These are phyloP conservation scores for Sicyos edulis DNA, from an alignment of 306 rosid genomes.

Conservation along the genomic window DNA sequence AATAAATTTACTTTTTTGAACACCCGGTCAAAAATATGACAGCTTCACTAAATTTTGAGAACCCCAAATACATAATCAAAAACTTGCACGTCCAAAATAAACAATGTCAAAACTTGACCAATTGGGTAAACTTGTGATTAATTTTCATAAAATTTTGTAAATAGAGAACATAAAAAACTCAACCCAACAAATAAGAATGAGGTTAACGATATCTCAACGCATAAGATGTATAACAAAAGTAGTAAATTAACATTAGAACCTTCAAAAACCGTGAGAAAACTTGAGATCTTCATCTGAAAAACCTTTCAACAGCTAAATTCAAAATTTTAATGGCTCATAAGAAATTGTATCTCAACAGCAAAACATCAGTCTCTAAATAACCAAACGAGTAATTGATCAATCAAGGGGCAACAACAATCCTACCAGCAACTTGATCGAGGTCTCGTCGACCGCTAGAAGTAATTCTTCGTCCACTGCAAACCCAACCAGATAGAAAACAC, in stretches of 20 bases:
- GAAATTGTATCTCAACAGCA: conserved; percentile 12
- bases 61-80: no score
- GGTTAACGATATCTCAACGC: no score
- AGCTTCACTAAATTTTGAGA: no score
- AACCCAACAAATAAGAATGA: no score
- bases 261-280: neutral
- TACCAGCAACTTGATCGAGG: conserved; percentile 50
- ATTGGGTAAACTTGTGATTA: no score
- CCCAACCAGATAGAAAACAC: neutral
- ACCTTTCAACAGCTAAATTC: conserved; percentile 12
- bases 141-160: no score
- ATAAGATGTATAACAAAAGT: no score
- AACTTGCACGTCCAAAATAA: no score
- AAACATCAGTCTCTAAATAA: neutral
- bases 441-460: conserved; percentile 40
- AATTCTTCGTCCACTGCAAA: conserved; percentile 38
- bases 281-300: conserved; percentile 8
- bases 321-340: neutral
- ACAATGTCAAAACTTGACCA: no score
- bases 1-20: no score
- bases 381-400: neutral
- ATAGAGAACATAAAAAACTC: no score
- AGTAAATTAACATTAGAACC: neutral
- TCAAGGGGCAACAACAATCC: conserved; percentile 33
- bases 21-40: no score